Evolutionary conservation across 2,329 filamentous ascomycete species (phyloP), one percentile per base, ranked within the genome.

Genomic region (Trichoderma endophyticum): DNA sequence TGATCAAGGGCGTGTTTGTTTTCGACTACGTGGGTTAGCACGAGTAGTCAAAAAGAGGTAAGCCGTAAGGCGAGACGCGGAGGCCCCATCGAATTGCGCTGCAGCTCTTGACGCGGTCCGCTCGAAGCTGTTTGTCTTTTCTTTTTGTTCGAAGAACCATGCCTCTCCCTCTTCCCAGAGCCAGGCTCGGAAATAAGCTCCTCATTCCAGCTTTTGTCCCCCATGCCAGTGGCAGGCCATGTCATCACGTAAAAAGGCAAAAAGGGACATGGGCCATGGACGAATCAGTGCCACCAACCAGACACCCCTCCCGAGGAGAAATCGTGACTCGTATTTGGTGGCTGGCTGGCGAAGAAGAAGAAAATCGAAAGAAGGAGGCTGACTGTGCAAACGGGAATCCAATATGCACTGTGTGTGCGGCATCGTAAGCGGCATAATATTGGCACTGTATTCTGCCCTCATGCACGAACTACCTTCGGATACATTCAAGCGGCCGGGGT

Each of bases 181-280:
- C 48, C 30, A 32, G 18, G n/a, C 12, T 60, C 65, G 56, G 65
- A 68, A 51, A 68, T 68, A 68, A 68, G 65, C 65, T 60, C 65
- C 65, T 68, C 65, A 68, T 68, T 68, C 65, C 65, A 68, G 65
- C 65, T 60, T 68, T 56, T 57, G 56, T 43, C 54, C 18, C 39
- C 62, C 62, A 51, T 64, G 62, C 62, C 62, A 64, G 62, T 51
- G 39, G 62, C 62, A 18, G 62, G 36, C 39, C 62, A 64, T 51
- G 62, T 66, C 63, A 66, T 66, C 63, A 66, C 63, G 62, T 66
- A 66, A 66, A 56, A 26, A 34, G 12, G 26, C 51, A 43, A 51
- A 51, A 43, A n/a, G 61, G 61, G 26, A 28, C 39, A 36, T 30
- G 61, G 61, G 26, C 18, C n/a, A 24, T 57, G 48, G 30, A 26